These are phyloP conservation scores for Colletotrichum neosansevieriae DNA, from an alignment of 2,329 filamentous ascomycete genomes.

Conservation along the genomic window DNA sequence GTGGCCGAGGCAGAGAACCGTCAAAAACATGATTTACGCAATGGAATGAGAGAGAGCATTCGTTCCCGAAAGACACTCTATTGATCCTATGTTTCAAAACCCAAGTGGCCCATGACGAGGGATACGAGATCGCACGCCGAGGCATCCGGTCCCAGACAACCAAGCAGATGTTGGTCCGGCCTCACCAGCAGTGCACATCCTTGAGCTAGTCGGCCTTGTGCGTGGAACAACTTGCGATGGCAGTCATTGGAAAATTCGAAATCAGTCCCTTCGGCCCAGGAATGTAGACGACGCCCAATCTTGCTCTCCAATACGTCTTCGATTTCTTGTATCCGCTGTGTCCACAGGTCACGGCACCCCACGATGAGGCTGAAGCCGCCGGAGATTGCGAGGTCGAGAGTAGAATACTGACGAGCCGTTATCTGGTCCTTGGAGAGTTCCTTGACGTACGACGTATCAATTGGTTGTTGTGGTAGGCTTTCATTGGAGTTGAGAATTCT, in stretches of 20 bases:
- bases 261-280: conserved; percentile 4
- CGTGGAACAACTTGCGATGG: conserved; percentile 40
- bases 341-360: not conserved
- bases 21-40: too few relatives aligned
- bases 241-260: conserved; percentile 8
- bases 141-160: conserved; percentile 23
- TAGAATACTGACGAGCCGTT: conserved; percentile 47
- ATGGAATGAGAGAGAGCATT: too few relatives aligned
- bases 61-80: not conserved
- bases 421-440: conserved; percentile 47
- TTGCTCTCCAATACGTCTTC: not conserved
- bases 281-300: not conserved
- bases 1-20: not conserved
- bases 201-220: conserved; percentile 42
- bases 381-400: conserved; percentile 49
- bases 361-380: conserved; percentile 17
- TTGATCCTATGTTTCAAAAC: not conserved
- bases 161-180: conserved; percentile 54
- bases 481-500: not conserved
- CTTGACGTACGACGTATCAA: conserved; percentile 51
- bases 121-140: conserved; percentile 9
- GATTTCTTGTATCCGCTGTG: not conserved
- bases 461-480: conserved; percentile 36
- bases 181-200: conserved; percentile 49
- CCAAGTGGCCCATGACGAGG: not conserved